phyloP scores from a whole-genome alignment of 2,329 filamentous ascomycete genomes.

The Trichoderma pleuroti region DNA sequence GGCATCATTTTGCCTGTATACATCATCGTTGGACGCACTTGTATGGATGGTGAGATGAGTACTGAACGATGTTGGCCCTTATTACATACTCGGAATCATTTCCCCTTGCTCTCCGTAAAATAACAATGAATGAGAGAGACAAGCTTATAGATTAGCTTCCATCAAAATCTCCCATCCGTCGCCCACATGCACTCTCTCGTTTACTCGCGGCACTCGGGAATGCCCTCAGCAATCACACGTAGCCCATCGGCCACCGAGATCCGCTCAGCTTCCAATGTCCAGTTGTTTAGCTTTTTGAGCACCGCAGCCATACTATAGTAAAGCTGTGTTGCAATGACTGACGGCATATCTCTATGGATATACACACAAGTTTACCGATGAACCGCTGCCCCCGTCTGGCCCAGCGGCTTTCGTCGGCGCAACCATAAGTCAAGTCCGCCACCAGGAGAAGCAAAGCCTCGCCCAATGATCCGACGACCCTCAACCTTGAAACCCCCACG shows the following conservation, averaged over 20 bases:
- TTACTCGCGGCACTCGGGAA: background rate
- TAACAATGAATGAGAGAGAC: background rate
- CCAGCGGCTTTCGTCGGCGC: conserved; percentile 14
- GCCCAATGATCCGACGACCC: background rate
- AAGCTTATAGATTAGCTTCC: background rate
- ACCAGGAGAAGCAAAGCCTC: background rate
- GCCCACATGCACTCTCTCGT: background rate
- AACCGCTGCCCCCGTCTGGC: background rate
- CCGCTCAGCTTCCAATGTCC: background rate
- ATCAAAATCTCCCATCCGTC: background rate
- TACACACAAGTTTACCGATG: background rate
- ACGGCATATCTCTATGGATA: no score
- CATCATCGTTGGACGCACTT: background rate
- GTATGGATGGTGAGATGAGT: no score
- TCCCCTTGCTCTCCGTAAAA: background rate
- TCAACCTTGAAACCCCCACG: background rate
- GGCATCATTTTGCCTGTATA: background rate
- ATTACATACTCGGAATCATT: no score
- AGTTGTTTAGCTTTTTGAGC: background rate
- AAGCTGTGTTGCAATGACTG: background rate
- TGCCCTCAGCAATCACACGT: background rate
- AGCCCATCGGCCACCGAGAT: background rate
- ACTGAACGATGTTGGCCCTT: no score
- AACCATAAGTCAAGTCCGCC: background rate
- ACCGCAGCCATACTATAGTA: background rate